phyloP scores from a whole-genome alignment of 257 asterid species.

The Ballota nigra region DNA sequence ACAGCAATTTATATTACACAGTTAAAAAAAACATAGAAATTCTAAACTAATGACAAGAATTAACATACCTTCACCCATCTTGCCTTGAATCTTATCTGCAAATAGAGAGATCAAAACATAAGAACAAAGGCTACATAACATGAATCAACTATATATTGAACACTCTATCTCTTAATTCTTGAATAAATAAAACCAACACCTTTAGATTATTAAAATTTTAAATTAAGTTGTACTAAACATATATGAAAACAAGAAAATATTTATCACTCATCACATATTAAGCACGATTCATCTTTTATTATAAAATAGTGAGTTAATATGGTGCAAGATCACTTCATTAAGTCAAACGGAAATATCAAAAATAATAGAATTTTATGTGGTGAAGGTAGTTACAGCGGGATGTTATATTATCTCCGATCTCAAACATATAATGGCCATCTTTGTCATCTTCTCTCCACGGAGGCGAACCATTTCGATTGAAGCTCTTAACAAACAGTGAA shows the following conservation, averaged over 20 bases:
- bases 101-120: not conserved
- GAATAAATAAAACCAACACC: not conserved
- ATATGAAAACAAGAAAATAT: not conserved
- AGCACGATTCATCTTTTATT: not conserved
- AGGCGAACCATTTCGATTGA: conserved; percentile 78
- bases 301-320: not conserved
- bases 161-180: not conserved
- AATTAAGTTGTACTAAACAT: not conserved
- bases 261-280: not conserved
- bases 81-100: conserved; percentile 84
- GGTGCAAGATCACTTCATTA: not conserved
- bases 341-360: too few relatives aligned
- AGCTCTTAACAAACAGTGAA: conserved; percentile 61
- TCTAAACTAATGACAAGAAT: not conserved
- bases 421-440: conserved; percentile 96
- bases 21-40: not conserved
- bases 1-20: not conserved
- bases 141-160: not conserved
- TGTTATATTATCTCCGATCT: conserved; percentile 95
- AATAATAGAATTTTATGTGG: conserved; percentile 36
- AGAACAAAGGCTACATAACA: not conserved
- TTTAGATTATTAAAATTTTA: not conserved
- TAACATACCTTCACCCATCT: conserved; percentile 85
- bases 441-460: conserved; percentile 92
- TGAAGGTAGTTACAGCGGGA: conserved; percentile 86